Evolutionary conservation across 2,329 filamentous ascomycete species (phyloP), one percentile per base, ranked within the genome.

Genomic region (Fusarium globosum): DNA sequence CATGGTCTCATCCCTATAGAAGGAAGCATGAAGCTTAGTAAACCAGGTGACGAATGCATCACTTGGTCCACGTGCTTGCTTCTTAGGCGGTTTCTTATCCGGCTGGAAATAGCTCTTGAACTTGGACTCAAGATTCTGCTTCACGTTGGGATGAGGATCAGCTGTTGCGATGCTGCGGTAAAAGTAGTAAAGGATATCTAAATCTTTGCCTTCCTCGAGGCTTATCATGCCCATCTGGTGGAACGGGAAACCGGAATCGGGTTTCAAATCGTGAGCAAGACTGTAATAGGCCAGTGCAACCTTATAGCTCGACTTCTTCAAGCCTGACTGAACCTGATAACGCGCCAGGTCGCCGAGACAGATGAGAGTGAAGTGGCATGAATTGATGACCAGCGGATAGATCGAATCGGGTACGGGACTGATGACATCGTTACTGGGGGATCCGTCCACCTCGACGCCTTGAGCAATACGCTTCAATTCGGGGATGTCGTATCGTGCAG

Each of bases 201-300:
- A 88, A 80, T 97, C 93, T 75, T 96, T 92, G 65, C 88, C 89
- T 76, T 95, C 90, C 60, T 93, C 91, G 53, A 94, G 88, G 68
- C 93, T 92, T 67, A 98, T 92, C 41, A 98, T 93, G 41, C 94
- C 95, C 81, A 96, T 90, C 81, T 98, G 96, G 78, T 99, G 96
- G 79, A 97, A 93, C 21, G 94, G 93, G 71, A 91, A 90, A 36
- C 96, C 96, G 51, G 93, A 94, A 23, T 90, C 86, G 7, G 96
- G 94, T 75, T 93, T 89, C 60, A 98, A 88, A 58, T 93, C 90
- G 72, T 91, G 90, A 28, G 96, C 96, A 68, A 98, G 86, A 62
- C 89, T 86, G 81, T 99, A 98, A 82, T 96, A 97, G 16, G 92
- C 91, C 78, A 95, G 87, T 20, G 96, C 94, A 20, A 90, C 90